Percentiles rank a stretch among this genome's conserved stretches.
These are phyloP conservation scores for Trichoderma brevicompactum DNA, from an alignment of 2,329 filamentous ascomycete species.

Conservation along the genomic window DNA sequence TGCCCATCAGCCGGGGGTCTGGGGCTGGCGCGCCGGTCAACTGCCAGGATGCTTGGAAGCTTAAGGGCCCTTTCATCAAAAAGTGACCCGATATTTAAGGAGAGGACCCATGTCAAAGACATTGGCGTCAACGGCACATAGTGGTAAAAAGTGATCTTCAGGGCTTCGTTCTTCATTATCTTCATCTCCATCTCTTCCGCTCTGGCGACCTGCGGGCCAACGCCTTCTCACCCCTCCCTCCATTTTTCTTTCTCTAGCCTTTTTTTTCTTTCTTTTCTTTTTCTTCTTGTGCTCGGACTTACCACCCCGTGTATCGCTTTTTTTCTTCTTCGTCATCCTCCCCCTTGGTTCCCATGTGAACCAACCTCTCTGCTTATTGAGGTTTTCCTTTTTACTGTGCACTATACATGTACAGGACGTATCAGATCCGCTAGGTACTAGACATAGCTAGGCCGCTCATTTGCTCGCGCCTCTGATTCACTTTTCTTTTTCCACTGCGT, in stretches of 20 bases:
- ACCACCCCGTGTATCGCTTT: not conserved
- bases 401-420: not conserved
- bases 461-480: constrained; percentile 5
- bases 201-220: not conserved
- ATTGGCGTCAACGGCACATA: not conserved
- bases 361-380: not conserved
- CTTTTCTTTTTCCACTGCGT: constrained; percentile 3
- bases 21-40: constrained; percentile 5
- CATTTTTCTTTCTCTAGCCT: not conserved
- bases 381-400: not conserved
- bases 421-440: constrained; percentile 15
- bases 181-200: constrained; percentile 16
- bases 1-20: constrained; percentile 15
- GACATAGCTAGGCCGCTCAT: constrained; percentile 7
- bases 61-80: constrained; percentile 17
- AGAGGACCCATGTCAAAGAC: constrained; percentile 22
- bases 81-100: constrained; percentile 24
- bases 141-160: constrained; percentile 16
- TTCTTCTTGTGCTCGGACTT: not conserved
- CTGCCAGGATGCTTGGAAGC: constrained; percentile 7
- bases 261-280: not conserved
- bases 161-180: constrained; percentile 19
- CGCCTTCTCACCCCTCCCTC: not conserved
- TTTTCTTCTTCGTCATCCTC: not conserved
- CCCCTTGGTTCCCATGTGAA: not conserved